Percentiles rank a stretch among this genome's conserved stretches.
Evolutionary conservation across 2,329 filamentous ascomycete genomes (phyloP).

Genomic region (Furcasterigmium furcatum): DNA sequence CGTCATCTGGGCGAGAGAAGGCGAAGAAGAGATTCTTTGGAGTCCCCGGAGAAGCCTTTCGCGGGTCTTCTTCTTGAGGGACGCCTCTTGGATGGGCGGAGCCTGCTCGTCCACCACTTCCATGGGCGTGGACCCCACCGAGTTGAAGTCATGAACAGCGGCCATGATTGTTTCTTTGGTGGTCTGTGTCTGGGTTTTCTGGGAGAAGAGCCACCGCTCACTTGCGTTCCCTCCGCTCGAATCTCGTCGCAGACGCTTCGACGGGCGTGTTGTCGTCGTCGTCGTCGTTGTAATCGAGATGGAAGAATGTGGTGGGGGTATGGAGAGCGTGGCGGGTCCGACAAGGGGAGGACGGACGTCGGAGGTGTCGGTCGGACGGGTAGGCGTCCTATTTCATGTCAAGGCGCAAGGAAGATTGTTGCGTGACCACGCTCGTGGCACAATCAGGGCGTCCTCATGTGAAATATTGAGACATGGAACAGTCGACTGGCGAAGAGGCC

Average conservation of each 20-base stretch:
- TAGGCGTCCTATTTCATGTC: not conserved
- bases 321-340: not conserved
- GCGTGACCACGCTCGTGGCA: not conserved
- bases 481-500: not conserved
- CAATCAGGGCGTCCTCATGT: slow-evolving; percentile 1
- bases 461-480: not conserved
- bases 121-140: slow-evolving; percentile 6
- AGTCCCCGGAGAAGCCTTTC: slow-evolving; percentile 70
- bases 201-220: not conserved
- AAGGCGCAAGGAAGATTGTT: not conserved
- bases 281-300: too few species aligned
- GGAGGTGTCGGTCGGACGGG: too few species aligned
- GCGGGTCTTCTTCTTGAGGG: slow-evolving; percentile 62
- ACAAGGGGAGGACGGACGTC: too few species aligned
- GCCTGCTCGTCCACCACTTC: slow-evolving; percentile 19
- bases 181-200: not conserved
- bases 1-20: slow-evolving; percentile 60
- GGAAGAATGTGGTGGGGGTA: too few species aligned
- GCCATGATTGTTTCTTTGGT: slow-evolving; percentile 4
- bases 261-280: not conserved
- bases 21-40: slow-evolving; percentile 78
- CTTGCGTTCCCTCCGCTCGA: too few species aligned
- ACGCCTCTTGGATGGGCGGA: slow-evolving; percentile 20
- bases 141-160: slow-evolving; percentile 4
- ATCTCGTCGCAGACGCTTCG: not conserved